Conservation (phyloP, 768 basidiomycete genomes). For the Lactarius psammicola region DNA sequence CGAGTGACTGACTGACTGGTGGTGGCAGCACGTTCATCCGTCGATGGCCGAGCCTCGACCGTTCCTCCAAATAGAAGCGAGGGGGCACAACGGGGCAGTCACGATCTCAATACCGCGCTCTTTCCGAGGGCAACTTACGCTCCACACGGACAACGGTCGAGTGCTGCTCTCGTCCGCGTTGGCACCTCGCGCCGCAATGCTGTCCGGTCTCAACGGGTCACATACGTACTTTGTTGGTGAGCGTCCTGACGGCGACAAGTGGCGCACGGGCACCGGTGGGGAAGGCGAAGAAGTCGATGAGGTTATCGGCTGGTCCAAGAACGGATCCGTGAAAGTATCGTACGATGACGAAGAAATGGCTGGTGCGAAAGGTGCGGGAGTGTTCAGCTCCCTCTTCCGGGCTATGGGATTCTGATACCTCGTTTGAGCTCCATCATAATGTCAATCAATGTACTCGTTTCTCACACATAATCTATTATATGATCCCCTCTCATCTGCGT, state of each 20-base stretch:
- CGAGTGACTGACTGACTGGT: background rate
- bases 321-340: constrained; percentile 19
- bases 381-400: constrained; percentile 14
- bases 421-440: background rate
- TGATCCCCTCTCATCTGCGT: background rate
- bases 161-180: constrained; percentile 19
- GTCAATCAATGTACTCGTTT: background rate
- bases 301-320: constrained; percentile 15
- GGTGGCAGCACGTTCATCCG: constrained; percentile 18
- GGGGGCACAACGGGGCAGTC: constrained; percentile 10
- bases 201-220: constrained; percentile 18
- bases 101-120: constrained; percentile 22
- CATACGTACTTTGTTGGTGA: constrained; percentile 24
- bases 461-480: background rate
- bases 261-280: constrained; percentile 11
- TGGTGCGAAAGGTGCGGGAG: background rate
- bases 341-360: constrained; percentile 18
- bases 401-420: constrained; percentile 15
- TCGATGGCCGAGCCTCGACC: constrained; percentile 19
- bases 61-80: constrained; percentile 21
- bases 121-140: constrained; percentile 25
- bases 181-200: constrained; percentile 1
- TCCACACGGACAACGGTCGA: constrained; percentile 19
- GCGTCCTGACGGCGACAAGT: constrained; percentile 17
- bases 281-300: constrained; percentile 25